Evolutionary conservation across 2,329 filamentous ascomycete genomes (phyloP), one percentile per base, ranked within the genome.

Genomic region (Pezicula rhizophila): DNA sequence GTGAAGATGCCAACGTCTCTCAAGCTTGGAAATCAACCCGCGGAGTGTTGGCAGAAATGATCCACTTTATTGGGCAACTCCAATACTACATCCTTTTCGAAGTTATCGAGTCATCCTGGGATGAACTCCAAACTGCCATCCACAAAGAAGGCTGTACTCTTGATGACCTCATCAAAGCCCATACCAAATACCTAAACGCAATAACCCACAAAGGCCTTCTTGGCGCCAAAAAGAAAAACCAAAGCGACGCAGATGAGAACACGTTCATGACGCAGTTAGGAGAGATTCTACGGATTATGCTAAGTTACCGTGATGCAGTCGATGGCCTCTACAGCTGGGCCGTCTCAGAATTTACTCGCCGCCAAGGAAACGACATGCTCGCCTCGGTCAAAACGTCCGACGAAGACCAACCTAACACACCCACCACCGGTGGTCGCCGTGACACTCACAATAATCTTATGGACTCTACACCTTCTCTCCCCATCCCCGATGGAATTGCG

Each of bases 41-140:
- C 49, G 93, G 91, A 50, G 84, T 85, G 15, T 82, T 97, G 34
- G 91, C 92, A 11, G 95, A 99, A 68, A 99, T 99, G 93, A 89
- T 97, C 14, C 95, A 99, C 66, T 97, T 99, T 63, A 85, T 97
- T 62, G 89, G 89, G 55, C 93, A 99, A 68, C 77, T 99, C 12
- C 93, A 99, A 68, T 96, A 97, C 71, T 99, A 99, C 67, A 96
- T 99, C 58, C 77, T 99, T 8, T 99, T 97, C 63, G 93, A 99
- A 68, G 93, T 99, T 58, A 97, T 99, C 59, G 93, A 99, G 67
- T 86, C 88, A 33, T 93, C 89, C 43, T 99, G 93, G 95, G 87
- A 88, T 53, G 86, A 92, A 63, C 78, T 99, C 2, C 88, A 96
- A 66, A 79, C 81, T 25, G 85, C 87, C 28, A 85, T 97, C 53